phyloP scores from a whole-genome alignment of 495 filamentous ascomycete species.

The Cercophora samala region DNA sequence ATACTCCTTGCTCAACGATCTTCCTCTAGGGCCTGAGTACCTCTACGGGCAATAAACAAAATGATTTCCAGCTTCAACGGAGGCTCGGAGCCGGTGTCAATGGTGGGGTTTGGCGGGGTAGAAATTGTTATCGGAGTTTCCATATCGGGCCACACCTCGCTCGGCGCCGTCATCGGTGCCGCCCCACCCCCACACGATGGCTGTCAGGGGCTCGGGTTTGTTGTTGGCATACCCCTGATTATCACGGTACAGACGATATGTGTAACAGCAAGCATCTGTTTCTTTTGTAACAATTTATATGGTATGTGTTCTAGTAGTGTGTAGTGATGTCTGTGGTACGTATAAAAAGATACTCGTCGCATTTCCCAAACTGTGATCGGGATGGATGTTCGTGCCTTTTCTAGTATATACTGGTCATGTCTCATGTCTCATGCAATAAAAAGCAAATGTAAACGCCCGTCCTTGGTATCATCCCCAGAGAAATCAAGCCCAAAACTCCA shows the following conservation, averaged over 20 bases:
- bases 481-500: constrained; percentile 3
- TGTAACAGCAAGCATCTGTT: not conserved
- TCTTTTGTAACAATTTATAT: not conserved
- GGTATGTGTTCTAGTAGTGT: not conserved
- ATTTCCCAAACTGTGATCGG: not conserved
- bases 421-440: not conserved
- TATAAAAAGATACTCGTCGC: not conserved
- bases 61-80: not conserved
- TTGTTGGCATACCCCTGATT: constrained; percentile 1
- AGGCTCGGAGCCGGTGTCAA: constrained; percentile 1
- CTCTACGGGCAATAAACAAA: not conserved
- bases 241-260: not conserved
- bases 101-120: not conserved
- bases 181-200: not conserved
- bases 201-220: not conserved
- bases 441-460: not conserved
- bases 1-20: not conserved
- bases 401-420: not conserved
- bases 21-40: not conserved
- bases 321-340: not conserved
- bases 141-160: not conserved
- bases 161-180: not conserved
- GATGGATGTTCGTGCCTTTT: not conserved
- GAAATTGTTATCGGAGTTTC: not conserved
- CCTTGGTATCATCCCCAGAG: constrained; percentile 6